Conservation (phyloP, 139 green algal genomes). For the Auxenochlorella pyrenoidosa region DNA sequence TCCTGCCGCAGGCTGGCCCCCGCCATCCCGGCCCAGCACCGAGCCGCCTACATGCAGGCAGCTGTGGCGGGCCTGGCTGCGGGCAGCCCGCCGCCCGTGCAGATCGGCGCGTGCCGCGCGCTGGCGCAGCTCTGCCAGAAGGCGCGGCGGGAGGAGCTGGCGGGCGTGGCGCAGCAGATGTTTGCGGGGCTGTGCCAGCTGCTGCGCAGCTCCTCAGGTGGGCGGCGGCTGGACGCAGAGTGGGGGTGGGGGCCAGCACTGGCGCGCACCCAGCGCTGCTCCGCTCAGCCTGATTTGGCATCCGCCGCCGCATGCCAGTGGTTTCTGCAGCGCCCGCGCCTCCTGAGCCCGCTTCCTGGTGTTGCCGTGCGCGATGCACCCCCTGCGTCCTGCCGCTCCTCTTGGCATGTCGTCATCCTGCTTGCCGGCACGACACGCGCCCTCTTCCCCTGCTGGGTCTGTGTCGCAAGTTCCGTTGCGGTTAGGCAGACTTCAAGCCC, state of each 20-base stretch:
- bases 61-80: slow-evolving; percentile 45
- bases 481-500: no score
- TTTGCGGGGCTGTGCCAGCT: slow-evolving; percentile 36
- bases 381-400: no score
- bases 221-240: not conserved
- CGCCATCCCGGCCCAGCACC: slow-evolving; percentile 42
- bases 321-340: no score
- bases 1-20: slow-evolving; percentile 41
- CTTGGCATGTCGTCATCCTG: no score
- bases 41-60: slow-evolving; percentile 42
- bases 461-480: not conserved
- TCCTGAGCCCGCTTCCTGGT: no score
- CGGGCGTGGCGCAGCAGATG: slow-evolving; percentile 11
- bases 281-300: no score
- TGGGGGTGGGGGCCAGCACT: no score
- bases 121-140: slow-evolving; percentile 53
- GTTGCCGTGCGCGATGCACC: no score
- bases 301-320: no score
- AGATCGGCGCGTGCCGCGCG: slow-evolving; percentile 63
- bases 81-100: slow-evolving; percentile 41
- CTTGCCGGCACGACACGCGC: no score
- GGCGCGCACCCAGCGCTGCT: no score
- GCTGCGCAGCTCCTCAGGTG: slow-evolving; percentile 8
- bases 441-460: no score
- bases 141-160: slow-evolving; percentile 8